A percentile compares a stretch with the other conserved stretches of the same genome.
phyloP scores from a whole-genome alignment of 2,329 filamentous ascomycete species.

The Sarocladium strictum region DNA sequence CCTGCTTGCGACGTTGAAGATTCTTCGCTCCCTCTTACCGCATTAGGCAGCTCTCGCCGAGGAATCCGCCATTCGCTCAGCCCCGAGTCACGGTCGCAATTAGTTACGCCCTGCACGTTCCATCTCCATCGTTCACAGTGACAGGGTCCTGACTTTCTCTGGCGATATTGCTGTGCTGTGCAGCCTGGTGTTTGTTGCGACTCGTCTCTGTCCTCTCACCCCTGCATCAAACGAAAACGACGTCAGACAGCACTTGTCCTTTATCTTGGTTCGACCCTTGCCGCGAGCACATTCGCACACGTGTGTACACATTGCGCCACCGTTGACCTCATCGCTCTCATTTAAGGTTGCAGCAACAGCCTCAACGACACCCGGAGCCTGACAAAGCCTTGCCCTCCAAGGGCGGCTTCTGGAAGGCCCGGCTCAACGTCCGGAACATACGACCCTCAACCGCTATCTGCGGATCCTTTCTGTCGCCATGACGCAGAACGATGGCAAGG shows the following conservation, averaged over 20 bases:
- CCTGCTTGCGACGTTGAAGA: background rate
- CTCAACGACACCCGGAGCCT: background rate
- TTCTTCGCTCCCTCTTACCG: slow-evolving; percentile 3
- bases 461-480: background rate
- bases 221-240: too few species aligned
- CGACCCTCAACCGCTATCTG: too few species aligned
- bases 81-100: background rate
- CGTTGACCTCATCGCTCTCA: background rate
- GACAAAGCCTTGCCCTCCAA: background rate
- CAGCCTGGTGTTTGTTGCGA: background rate
- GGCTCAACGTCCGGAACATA: too few species aligned
- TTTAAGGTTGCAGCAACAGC: background rate
- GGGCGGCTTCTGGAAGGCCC: background rate
- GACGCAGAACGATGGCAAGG: background rate
- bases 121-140: background rate
- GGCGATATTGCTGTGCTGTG: too few species aligned
- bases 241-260: too few species aligned
- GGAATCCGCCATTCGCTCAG: background rate
- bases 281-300: too few species aligned
- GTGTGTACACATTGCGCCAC: background rate
- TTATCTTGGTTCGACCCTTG: background rate
- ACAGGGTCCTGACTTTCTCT: too few species aligned
- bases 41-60: slow-evolving; percentile 5
- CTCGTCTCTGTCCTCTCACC: background rate
- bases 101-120: background rate